Evolutionary conservation across 805 yeast species (phyloP).

Genomic region (Candida orba): DNA sequence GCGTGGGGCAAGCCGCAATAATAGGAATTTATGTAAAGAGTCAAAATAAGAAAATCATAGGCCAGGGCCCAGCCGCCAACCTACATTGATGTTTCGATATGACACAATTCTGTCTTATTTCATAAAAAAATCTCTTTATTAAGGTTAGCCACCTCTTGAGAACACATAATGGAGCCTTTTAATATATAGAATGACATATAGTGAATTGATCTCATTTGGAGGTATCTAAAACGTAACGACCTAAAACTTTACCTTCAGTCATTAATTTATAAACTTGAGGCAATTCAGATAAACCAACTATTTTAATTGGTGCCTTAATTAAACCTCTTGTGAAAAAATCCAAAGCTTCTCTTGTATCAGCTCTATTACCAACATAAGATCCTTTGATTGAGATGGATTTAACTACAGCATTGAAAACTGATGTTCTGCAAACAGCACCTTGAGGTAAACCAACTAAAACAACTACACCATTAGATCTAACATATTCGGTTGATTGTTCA

Average conservation of each 20-base stretch:
- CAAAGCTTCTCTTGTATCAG: slow-evolving; percentile 49
- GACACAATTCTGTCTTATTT: too few species aligned
- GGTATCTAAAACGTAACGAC: slow-evolving; percentile 81
- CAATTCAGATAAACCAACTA: slow-evolving; percentile 47
- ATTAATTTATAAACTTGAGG: slow-evolving; percentile 44
- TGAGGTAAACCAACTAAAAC: slow-evolving; percentile 56
- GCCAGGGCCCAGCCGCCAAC: too few species aligned
- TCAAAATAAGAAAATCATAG: too few species aligned
- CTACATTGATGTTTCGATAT: too few species aligned
- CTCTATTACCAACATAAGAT: slow-evolving; percentile 20
- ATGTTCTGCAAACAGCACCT: slow-evolving; percentile 39
- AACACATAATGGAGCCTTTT: too few species aligned
- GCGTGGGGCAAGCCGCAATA: too few species aligned
- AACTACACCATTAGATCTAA: slow-evolving; percentile 52
- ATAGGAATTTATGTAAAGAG: too few species aligned
- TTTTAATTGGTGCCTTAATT: slow-evolving; percentile 50
- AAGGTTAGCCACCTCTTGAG: too few species aligned
- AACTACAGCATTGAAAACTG: slow-evolving; percentile 38
- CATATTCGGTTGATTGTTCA: slow-evolving; percentile 41
- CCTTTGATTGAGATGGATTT: slow-evolving; percentile 34
- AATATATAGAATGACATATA: too few species aligned
- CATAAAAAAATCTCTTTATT: too few species aligned
- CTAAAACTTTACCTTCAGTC: slow-evolving; percentile 49
- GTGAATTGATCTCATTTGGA: slow-evolving; percentile 33
- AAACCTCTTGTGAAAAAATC: slow-evolving; percentile 61